Conservation (phyloP, 169 alveolate species). For the Eimeria maxima region DNA sequence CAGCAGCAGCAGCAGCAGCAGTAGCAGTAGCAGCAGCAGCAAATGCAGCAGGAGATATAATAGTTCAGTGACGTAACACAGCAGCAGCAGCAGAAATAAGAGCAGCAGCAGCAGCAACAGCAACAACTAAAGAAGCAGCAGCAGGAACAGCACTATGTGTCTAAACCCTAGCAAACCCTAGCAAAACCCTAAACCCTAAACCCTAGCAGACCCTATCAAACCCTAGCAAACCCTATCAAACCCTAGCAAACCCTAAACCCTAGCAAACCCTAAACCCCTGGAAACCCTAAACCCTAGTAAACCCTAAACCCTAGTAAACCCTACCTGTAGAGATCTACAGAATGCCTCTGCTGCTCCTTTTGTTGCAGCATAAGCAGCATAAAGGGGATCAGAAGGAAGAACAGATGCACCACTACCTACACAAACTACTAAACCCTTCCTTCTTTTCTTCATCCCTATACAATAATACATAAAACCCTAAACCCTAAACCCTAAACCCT, state of each 20-base stretch:
- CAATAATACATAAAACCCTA: too few relatives aligned
- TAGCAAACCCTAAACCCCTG: too few relatives aligned
- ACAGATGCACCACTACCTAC: conserved; percentile 86
- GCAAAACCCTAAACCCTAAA: too few relatives aligned
- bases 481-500: too few relatives aligned
- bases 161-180: not conserved
- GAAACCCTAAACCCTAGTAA: conserved; percentile 21
- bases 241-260: not conserved
- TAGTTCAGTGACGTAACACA: too few relatives aligned
- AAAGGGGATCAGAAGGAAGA: conserved; percentile 84
- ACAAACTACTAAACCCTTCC: conserved; percentile 84
- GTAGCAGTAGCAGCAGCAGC: not conserved
- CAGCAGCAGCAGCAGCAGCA: conserved; percentile 22
- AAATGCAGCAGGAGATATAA: not conserved
- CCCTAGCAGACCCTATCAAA: too few relatives aligned
- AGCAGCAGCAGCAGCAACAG: too few relatives aligned
- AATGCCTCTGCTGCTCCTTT: conserved; percentile 84
- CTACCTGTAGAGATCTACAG: conserved; percentile 80
- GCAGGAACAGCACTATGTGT: too few relatives aligned
- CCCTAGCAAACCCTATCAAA: too few relatives aligned
- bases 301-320: not conserved
- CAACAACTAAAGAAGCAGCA: too few relatives aligned
- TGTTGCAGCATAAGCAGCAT: conserved; percentile 85
- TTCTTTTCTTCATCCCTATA: conserved; percentile 71
- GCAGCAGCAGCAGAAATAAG: not conserved